phyloP scores from a whole-genome alignment of 2,329 filamentous ascomycete species.

The Chalaropsis thielavioides region DNA sequence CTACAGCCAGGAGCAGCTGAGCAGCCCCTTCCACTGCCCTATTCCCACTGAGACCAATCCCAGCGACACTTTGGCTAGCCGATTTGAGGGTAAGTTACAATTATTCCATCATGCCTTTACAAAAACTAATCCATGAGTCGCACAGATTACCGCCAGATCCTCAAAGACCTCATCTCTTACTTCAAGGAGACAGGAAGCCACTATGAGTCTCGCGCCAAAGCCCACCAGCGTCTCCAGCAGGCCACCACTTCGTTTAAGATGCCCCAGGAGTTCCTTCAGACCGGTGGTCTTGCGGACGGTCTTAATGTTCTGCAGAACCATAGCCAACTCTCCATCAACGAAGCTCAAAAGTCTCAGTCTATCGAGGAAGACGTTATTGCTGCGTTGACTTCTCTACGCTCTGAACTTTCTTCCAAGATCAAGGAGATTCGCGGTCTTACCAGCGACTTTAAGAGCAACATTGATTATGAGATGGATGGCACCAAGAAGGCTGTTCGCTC shows the following conservation, averaged over 20 bases:
- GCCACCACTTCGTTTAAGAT: conserved; percentile 66
- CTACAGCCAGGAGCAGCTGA: conserved; percentile 6
- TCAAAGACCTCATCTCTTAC: conserved; percentile 88
- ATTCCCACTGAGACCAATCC: conserved; percentile 78
- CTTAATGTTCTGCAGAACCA: conserved; percentile 66
- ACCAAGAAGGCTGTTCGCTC: conserved; percentile 66
- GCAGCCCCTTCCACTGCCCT: conserved; percentile 79
- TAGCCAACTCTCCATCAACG: conserved; percentile 64
- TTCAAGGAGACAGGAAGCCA: conserved; percentile 83
- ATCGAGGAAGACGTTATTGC: conserved; percentile 86
- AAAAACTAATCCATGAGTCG: conserved; percentile 7
- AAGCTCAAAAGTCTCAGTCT: conserved; percentile 77
- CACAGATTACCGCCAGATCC: conserved; percentile 79
- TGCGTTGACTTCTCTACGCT: conserved; percentile 70
- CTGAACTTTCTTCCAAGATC: conserved; percentile 86
- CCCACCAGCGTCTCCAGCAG: conserved; percentile 67
- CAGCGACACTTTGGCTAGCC: conserved; percentile 70
- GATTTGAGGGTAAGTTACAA: conserved; percentile 62
- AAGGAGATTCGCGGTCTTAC: conserved; percentile 94
- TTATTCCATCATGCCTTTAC: not conserved
- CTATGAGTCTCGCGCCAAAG: conserved; percentile 75
- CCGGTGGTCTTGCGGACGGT: conserved; percentile 79
- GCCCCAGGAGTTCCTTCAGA: conserved; percentile 60
- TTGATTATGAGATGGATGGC: conserved; percentile 83
- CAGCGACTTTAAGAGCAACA: conserved; percentile 91